Base-by-base conservation (phyloP, 106 monocot species). In the Triglochin maritima region DNA sequence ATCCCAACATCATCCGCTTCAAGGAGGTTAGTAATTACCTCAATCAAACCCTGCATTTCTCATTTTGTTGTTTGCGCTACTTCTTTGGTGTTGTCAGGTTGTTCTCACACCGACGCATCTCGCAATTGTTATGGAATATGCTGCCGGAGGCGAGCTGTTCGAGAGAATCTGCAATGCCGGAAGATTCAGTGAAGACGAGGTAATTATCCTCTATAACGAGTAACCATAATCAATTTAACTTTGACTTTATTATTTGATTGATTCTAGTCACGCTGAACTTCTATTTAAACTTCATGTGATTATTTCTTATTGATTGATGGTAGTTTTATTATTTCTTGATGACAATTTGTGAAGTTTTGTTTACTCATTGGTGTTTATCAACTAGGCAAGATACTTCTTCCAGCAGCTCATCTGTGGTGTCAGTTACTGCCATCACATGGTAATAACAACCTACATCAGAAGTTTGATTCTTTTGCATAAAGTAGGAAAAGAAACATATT, bases 71-170 rank as follows among this genome's bases (percentile, higher is more conserved):
- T 49, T 7, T 9, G 59, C 60, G 7, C 13, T 47, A 13, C 15
- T 70, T 45, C 59, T 2, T 51, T 66, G 13, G 49, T 4, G 8
- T 53, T 66, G 4, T 41, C 60, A 94, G 94, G 89, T 94, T 44
- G 76, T 89, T 46, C 60, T 93, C 51, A 93, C 93, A 15, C 83
- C 83, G 47, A 93, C 81, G 3, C 88, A 93, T 59, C 71, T 93
- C 9, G 89, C 88, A 17, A 93, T 89, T 44, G 93, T 93, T 67
- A 93, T 89, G 93, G 93, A 93, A 65, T 93, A 84, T 63, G 93
- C 93, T 5, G 93, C 86, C 42, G 93, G 93, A 48, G 93, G 93
- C 8, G 93, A 93, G 78, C 88, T 93, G 49, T 93, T 93, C 72
- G 93, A 93, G 76, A 69, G 88, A 56, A 93, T 93, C 78, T 88